Evolutionary conservation across 1,284 basidiomycete genomes (phyloP).

Genomic region (Termitomyces sp.): DNA sequence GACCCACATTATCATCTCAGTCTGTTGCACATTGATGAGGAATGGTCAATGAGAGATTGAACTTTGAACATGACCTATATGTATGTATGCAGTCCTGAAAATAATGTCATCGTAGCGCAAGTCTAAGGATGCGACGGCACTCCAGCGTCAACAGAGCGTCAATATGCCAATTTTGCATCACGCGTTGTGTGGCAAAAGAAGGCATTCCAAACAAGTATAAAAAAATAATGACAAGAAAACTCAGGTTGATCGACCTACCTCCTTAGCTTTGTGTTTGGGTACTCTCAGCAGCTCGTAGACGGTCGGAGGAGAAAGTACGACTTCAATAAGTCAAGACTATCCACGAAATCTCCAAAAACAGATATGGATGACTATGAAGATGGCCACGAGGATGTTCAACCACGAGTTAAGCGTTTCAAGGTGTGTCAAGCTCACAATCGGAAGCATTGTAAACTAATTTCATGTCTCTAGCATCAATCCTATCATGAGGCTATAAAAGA

Average conservation of each 20-base stretch:
- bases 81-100: too few species aligned
- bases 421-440: conserved; percentile 19
- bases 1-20: too few species aligned
- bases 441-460: neutral
- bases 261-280: neutral
- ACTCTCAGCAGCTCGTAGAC: neutral
- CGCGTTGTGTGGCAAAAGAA: neutral
- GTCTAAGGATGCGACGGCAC: too few species aligned
- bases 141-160: too few species aligned
- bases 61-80: too few species aligned
- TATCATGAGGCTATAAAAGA: conserved; percentile 62
- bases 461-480: conserved; percentile 57
- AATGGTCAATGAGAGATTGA: too few species aligned
- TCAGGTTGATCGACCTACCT: neutral
- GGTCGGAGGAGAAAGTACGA: neutral
- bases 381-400: conserved; percentile 24
- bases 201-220: neutral
- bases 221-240: neutral
- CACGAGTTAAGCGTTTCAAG: conserved; percentile 42
- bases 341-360: neutral
- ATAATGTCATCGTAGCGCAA: too few species aligned
- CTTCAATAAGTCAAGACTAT: neutral
- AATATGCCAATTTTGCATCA: too few species aligned
- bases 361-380: conserved; percentile 19
- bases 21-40: too few species aligned